Conservation (phyloP, 2,329 filamentous ascomycete species). For the Acephala macrosclerotiorum region DNA sequence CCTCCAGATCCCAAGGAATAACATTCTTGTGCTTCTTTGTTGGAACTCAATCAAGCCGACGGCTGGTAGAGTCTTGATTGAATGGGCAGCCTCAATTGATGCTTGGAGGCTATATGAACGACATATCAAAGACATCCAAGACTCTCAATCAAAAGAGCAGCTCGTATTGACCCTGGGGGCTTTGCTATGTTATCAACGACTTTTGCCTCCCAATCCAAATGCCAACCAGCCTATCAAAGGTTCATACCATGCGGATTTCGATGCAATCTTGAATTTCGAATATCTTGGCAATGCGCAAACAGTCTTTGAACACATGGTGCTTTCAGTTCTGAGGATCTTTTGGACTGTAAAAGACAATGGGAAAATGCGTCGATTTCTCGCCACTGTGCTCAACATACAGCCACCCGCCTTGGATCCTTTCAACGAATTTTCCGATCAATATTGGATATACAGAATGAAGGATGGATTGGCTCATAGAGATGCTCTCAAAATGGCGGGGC, state of each 20-base stretch:
- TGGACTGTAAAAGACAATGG: conserved; percentile 12
- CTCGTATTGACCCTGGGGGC: conserved; percentile 23
- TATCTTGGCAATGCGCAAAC: conserved; percentile 16
- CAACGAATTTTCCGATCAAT: conserved; percentile 15
- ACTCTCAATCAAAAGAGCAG: conserved; percentile 21
- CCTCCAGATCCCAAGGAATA: conserved; percentile 24
- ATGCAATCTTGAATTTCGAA: conserved; percentile 23
- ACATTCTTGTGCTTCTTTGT: conserved; percentile 22
- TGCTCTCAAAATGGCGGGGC: conserved; percentile 11
- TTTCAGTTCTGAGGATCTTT: conserved; percentile 19
- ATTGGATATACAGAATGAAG: conserved; percentile 21
- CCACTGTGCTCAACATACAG: conserved; percentile 17
- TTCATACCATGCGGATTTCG: conserved; percentile 21
- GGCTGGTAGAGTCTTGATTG: background rate
- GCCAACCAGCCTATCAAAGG: conserved; percentile 18
- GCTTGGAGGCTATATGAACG: conserved; percentile 20
- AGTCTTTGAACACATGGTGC: conserved; percentile 18
- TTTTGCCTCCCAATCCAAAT: conserved; percentile 5
- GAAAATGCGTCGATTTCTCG: conserved; percentile 17
- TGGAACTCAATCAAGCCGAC: conserved; percentile 5
- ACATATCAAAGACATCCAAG: conserved; percentile 18
- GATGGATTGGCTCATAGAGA: conserved; percentile 10
- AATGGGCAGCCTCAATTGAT: conserved; percentile 25
- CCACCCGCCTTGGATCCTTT: background rate
- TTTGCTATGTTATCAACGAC: conserved; percentile 22